Conservation (phyloP, 192 early-diverging fungal genomes). For the Entomortierella beljakovae region DNA sequence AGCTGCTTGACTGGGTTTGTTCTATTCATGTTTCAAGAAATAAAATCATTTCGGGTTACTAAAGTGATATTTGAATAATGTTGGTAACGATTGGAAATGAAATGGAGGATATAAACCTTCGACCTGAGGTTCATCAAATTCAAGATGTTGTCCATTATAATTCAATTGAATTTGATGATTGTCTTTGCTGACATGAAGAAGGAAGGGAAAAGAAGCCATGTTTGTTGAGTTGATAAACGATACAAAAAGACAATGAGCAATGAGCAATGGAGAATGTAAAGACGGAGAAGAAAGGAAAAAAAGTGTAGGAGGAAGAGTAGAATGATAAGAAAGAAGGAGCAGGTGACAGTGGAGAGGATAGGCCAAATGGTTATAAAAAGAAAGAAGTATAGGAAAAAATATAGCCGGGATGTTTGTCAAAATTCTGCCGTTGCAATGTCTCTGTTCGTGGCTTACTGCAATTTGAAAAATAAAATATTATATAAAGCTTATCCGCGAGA, state of each 20-base stretch:
- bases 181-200: conserved; percentile 3
- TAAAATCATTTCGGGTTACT: background rate
- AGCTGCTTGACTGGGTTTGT: conserved; percentile 20
- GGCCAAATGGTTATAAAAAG: background rate
- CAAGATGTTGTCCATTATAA: conserved; percentile 43
- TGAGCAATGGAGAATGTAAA: background rate
- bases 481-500: too few species aligned
- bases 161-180: conserved; percentile 30
- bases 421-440: conserved; percentile 6
- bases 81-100: background rate
- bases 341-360: background rate
- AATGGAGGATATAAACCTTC: conserved; percentile 14
- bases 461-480: conserved; percentile 8
- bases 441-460: conserved; percentile 1
- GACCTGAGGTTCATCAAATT: conserved; percentile 21
- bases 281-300: background rate
- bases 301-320: background rate
- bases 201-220: too few species aligned
- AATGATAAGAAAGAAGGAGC: background rate
- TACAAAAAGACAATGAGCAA: too few species aligned
- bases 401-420: background rate
- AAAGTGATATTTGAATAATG: background rate
- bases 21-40: conserved; percentile 4
- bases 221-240: too few species aligned
- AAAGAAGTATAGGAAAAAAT: background rate